These are phyloP conservation scores for Lasiosphaeria hispida DNA, from an alignment of 495 filamentous ascomycete genomes.

Conservation along the genomic window DNA sequence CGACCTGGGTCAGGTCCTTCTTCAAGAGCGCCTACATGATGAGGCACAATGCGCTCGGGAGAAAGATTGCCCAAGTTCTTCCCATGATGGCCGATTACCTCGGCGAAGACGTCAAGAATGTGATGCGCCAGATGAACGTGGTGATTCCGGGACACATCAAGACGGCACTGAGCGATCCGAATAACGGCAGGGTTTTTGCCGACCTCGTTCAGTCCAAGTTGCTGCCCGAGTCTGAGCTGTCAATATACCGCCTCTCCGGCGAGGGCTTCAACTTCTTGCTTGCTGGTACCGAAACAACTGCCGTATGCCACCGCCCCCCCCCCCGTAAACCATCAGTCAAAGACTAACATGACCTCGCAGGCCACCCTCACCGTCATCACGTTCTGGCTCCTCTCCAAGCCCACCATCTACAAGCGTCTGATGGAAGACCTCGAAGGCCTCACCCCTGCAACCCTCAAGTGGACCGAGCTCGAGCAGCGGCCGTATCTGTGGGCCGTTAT, in stretches of 20 bases:
- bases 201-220: constrained; percentile 18
- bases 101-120: constrained; percentile 21
- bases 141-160: constrained; percentile 23
- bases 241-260: constrained; percentile 24
- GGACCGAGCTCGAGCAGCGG: constrained; percentile 36
- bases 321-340: neutral
- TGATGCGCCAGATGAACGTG: constrained; percentile 18
- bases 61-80: constrained; percentile 16
- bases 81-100: constrained; percentile 24
- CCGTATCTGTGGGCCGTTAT: constrained; percentile 48
- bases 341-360: constrained; percentile 11
- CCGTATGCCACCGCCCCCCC: constrained; percentile 8
- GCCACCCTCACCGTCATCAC: constrained; percentile 31
- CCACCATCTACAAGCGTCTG: constrained; percentile 26
- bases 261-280: constrained; percentile 31
- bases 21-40: constrained; percentile 35
- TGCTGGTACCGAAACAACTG: constrained; percentile 33
- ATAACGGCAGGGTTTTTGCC: constrained; percentile 20
- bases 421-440: constrained; percentile 28
- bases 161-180: constrained; percentile 13
- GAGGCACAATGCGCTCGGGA: constrained; percentile 16
- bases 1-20: constrained; percentile 25
- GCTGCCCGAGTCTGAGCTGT: constrained; percentile 29
- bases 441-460: constrained; percentile 22
- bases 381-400: constrained; percentile 32